A percentile compares a stretch with the other conserved stretches of the same genome.
Conservation (phyloP, 2,329 filamentous ascomycete genomes). For the Trichoderma sp. region DNA sequence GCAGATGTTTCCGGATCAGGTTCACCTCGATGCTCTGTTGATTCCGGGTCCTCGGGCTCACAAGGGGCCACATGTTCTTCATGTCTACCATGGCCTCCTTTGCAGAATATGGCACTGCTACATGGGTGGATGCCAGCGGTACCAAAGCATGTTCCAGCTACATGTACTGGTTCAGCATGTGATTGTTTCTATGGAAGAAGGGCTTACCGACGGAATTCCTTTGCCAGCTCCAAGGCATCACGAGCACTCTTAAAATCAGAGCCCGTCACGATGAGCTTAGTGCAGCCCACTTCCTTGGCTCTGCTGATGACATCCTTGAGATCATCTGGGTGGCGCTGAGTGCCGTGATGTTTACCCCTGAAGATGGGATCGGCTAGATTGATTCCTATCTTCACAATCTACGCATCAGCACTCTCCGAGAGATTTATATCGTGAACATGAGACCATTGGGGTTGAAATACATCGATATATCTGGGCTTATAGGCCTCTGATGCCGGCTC, state of each 20-base stretch:
- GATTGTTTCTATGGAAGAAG: background rate
- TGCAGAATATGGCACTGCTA: constrained; percentile 72
- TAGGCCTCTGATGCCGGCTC: constrained; percentile 30
- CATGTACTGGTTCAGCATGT: constrained; percentile 2
- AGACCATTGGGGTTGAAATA: constrained; percentile 37
- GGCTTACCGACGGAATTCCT: constrained; percentile 66
- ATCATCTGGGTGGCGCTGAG: constrained; percentile 71
- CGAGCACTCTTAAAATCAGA: constrained; percentile 79
- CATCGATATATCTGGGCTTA: constrained; percentile 62
- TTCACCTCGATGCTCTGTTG: constrained; percentile 50
- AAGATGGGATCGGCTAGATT: constrained; percentile 95
- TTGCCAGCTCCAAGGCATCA: constrained; percentile 72
- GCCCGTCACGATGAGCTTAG: constrained; percentile 90
- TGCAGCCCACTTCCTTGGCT: constrained; percentile 75
- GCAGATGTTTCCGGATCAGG: constrained; percentile 48
- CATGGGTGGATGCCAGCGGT: constrained; percentile 96
- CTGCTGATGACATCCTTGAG: constrained; percentile 75
- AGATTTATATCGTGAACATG: background rate
- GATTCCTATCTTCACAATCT: constrained; percentile 71
- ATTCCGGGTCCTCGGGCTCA: constrained; percentile 53
- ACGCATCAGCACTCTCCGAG: background rate
- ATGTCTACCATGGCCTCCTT: constrained; percentile 47
- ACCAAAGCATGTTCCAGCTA: constrained; percentile 79
- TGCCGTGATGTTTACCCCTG: constrained; percentile 79
- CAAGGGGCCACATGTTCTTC: constrained; percentile 47